Conservation (phyloP, 345 rosid genomes). For the Mallotus nudiflorus region DNA sequence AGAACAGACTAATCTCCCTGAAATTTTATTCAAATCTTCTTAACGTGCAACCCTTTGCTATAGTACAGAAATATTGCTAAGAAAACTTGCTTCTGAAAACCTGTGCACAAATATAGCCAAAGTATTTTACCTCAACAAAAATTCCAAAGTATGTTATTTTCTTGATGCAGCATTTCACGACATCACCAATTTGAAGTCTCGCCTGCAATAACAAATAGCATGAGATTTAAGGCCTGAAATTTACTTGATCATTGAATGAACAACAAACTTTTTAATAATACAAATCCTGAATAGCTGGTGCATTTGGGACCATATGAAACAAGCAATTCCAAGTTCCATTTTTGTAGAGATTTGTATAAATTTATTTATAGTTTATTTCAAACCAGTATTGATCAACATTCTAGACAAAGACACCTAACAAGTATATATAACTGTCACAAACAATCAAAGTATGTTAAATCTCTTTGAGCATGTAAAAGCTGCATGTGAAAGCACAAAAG, state of each 20-base stretch:
- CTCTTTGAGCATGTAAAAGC: not conserved
- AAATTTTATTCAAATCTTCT: not conserved
- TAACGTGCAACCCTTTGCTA: not conserved
- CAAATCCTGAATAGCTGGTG: not conserved
- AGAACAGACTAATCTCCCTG: not conserved
- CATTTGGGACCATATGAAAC: conserved; percentile 3
- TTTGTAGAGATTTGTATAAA: not conserved
- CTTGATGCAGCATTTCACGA: conserved; percentile 82
- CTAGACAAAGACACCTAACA: not conserved
- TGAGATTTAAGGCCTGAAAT: conserved; percentile 12
- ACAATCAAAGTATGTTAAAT: not conserved
- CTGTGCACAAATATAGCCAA: not conserved
- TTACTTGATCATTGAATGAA: conserved; percentile 9
- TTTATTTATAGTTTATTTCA: too few species aligned
- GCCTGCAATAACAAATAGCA: conserved; percentile 49
- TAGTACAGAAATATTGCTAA: not conserved
- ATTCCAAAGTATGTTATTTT: conserved; percentile 90
- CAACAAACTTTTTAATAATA: conserved; percentile 3
- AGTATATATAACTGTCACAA: too few species aligned
- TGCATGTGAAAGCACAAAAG: not conserved
- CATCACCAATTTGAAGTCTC: conserved; percentile 85
- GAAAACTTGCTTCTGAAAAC: not conserved
- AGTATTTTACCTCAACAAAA: conserved; percentile 73
- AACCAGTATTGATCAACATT: not conserved
- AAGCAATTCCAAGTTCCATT: conserved; percentile 1